Base-by-base conservation (phyloP, 2,329 filamentous ascomycete species). In the Exophiala sp. region DNA sequence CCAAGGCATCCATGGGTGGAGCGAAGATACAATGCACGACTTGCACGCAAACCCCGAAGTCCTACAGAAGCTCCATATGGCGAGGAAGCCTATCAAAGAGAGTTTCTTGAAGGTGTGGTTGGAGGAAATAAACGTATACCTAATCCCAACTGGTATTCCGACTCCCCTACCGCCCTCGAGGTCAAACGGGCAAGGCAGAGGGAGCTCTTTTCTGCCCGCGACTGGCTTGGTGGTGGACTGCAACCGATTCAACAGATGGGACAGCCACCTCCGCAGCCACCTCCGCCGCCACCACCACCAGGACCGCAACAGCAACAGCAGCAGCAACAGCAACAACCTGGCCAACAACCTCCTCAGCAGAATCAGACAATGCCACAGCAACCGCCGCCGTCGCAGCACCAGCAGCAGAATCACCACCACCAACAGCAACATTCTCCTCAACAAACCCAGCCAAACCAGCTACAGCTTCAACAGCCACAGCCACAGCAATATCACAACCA, bases 31-130 rank as follows among this genome's bases (percentile, higher is more conserved):
- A 49, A 50, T 38, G 41, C 52, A 4, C 50, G 58, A 6, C 16
- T 56, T 11, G 56, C 52, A 19, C 29, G 48, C 11, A 42, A 10
- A 24, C 43, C 22, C 37, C 43, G 21, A 18, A 40, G 4, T n/a
- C 50, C 47, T 9, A 32, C 52, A 11, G 57, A 58, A 44, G 58
- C 59, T 41, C 56, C 56, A 11, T 37, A 37, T 32, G 57, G 58
- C 38, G 58, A 60, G 39, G 44, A 46, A 9, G 57, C 58, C 16
- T 60, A 60, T 40, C 56, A 59, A 19, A 52, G 57, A 45, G 53
- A 49, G 14, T 60, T 60, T 38, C 23, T 29, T 22, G 46, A 53
- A 19, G 46, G 42, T 4, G 48, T 46, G 9, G 43, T 45, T 37
- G 14, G 21, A 6, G 34, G 46, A 1, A 49, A 50, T 3, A 43